Conservation (phyloP, 805 yeast genomes). For the Komagataella kurtzmanii region DNA sequence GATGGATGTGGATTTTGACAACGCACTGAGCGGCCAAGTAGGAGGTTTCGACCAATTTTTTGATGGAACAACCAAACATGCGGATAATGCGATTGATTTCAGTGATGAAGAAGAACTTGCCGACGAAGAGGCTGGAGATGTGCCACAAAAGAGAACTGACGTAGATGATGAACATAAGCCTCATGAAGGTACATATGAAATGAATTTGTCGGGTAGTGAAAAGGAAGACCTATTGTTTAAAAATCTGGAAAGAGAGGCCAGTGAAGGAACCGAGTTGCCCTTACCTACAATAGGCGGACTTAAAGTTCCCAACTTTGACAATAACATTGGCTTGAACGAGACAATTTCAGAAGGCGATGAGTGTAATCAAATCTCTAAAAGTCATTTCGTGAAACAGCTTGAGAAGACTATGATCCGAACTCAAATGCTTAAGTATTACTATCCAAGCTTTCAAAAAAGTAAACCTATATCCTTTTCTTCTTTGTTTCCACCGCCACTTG, state of each 20-base stretch:
- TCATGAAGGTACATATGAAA: constrained; percentile 18
- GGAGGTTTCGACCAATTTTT: constrained; percentile 18
- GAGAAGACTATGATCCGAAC: neutral
- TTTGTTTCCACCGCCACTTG: neutral
- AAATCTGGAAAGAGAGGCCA: constrained; percentile 22
- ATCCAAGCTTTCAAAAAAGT: neutral
- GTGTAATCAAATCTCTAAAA: neutral
- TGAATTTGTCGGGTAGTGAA: constrained; percentile 12
- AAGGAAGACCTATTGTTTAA: constrained; percentile 8
- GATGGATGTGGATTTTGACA: constrained; percentile 17
- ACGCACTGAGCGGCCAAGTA: constrained; percentile 18
- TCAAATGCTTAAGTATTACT: neutral
- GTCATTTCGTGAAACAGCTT: neutral
- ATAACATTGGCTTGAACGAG: neutral
- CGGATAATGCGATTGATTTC: constrained; percentile 86
- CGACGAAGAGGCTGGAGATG: constrained; percentile 49
- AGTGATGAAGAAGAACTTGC: constrained; percentile 93
- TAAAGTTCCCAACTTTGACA: neutral
- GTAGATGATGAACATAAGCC: constrained; percentile 26
- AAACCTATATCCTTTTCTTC: neutral
- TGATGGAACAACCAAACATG: constrained; percentile 53
- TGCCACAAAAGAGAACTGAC: constrained; percentile 20
- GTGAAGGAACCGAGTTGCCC: constrained; percentile 14
- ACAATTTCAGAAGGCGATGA: neutral
- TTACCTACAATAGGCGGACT: neutral